Evolutionary conservation across 2,329 filamentous ascomycete genomes (phyloP).

Genomic region (Madurella mycetomatis): DNA sequence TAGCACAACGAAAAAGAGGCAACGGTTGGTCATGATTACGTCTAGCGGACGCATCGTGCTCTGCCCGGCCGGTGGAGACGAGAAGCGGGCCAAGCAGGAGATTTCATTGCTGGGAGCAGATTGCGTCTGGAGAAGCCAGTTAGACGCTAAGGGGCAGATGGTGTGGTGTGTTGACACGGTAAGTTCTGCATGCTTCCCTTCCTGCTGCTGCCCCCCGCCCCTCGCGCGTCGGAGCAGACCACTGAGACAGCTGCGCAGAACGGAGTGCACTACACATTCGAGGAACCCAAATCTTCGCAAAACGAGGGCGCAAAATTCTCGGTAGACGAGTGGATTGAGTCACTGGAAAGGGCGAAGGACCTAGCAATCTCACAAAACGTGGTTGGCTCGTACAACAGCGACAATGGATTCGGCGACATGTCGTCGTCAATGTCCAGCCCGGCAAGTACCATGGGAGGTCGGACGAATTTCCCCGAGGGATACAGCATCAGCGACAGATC

Average conservation of each 20-base stretch:
- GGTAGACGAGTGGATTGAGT: constrained; percentile 89
- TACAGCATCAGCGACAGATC: constrained; percentile 48
- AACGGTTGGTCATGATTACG: constrained; percentile 91
- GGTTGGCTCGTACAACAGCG: constrained; percentile 60
- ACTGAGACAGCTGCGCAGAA: constrained; percentile 47
- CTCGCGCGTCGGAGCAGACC: background rate
- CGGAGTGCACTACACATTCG: constrained; percentile 88
- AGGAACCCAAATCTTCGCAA: constrained; percentile 73
- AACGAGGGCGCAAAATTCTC: constrained; percentile 62
- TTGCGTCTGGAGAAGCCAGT: constrained; percentile 72
- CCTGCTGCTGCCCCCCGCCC: background rate
- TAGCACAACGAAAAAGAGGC: constrained; percentile 85
- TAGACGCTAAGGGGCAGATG: constrained; percentile 81
- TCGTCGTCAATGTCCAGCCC: constrained; percentile 72
- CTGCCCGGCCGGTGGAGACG: constrained; percentile 85
- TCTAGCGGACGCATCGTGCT: constrained; percentile 86
- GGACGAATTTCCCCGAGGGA: constrained; percentile 48
- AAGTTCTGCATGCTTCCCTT: constrained; percentile 41
- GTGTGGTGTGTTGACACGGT: constrained; percentile 93
- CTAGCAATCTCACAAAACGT: constrained; percentile 71
- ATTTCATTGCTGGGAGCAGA: constrained; percentile 75
- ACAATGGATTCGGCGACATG: constrained; percentile 64
- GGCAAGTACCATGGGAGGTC: constrained; percentile 64
- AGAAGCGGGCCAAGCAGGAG: constrained; percentile 92
- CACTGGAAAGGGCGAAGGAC: constrained; percentile 79